Percentiles rank a stretch among this genome's conserved stretches.
Conservation (phyloP, 805 yeast species). For the Schwanniomyces sp. region DNA sequence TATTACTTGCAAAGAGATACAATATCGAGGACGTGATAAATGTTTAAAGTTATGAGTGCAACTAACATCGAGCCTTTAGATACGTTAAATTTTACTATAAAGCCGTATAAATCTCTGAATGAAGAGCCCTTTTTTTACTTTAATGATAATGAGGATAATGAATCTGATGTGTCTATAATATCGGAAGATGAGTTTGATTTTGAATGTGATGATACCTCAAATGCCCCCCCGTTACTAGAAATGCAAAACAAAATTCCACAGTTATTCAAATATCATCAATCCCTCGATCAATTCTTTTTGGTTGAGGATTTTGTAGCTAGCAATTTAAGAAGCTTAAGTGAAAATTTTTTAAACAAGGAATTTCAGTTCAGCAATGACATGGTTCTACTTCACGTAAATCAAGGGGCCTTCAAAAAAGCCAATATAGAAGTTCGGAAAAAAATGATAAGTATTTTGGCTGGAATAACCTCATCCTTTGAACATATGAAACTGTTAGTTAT, state of each 20-base stretch:
- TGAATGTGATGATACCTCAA: not conserved
- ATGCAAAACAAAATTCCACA: conserved; percentile 5
- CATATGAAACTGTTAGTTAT: conserved; percentile 3
- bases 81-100: conserved; percentile 9
- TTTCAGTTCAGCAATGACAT: conserved; percentile 1
- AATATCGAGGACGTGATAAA: not conserved
- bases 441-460: conserved; percentile 4
- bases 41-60: conserved; percentile 9
- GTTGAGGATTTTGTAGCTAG: conserved; percentile 8
- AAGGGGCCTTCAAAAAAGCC: not conserved
- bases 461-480: conserved; percentile 2
- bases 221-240: conserved; percentile 6
- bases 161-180: conserved; percentile 2
- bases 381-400: conserved; percentile 4
- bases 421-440: not conserved
- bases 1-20: not conserved
- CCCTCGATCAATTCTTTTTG: conserved; percentile 5
- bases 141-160: conserved; percentile 3
- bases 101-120: conserved; percentile 2
- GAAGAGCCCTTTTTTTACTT: conserved; percentile 3
- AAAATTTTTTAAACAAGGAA: conserved; percentile 3
- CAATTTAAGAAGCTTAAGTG: conserved; percentile 5
- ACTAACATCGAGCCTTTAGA: conserved; percentile 8
- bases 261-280: conserved; percentile 2
- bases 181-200: conserved; percentile 1